A percentile compares a stretch with the other conserved stretches of the same genome.
These are phyloP conservation scores for Ceratocystis cacaofunesta DNA, from an alignment of 2,329 filamentous ascomycete species.

Conservation along the genomic window DNA sequence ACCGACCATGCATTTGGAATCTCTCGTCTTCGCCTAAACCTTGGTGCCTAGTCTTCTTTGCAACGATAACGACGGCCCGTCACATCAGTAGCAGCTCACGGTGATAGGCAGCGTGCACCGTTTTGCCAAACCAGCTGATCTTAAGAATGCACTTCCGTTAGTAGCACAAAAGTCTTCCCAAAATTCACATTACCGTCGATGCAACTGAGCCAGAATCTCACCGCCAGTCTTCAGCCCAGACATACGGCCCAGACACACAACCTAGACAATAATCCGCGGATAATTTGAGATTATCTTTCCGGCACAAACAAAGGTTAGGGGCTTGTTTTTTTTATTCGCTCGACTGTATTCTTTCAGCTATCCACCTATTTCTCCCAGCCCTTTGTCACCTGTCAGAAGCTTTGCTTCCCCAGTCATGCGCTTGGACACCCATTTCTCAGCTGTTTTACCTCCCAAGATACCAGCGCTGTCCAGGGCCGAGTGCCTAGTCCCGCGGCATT, in stretches of 20 bases:
- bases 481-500: too few relatives aligned
- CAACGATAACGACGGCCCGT: background rate
- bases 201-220: background rate
- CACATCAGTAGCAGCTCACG: background rate
- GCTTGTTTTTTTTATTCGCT: background rate
- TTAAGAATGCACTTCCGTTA: background rate
- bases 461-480: too few relatives aligned
- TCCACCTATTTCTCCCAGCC: background rate
- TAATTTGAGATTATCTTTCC: background rate
- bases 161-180: background rate
- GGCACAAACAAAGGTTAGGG: background rate
- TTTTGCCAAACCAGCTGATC: background rate
- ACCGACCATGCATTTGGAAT: too few relatives aligned
- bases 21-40: too few relatives aligned
- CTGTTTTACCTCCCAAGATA: background rate
- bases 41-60: too few relatives aligned
- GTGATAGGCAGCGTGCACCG: background rate
- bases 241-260: background rate
- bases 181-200: background rate
- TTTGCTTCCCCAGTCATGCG: background rate
- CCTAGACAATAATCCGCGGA: background rate
- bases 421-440: background rate
- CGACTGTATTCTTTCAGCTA: background rate
- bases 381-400: background rate
- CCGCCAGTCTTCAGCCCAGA: background rate